phyloP scores from a whole-genome alignment of 495 filamentous ascomycete genomes.

The Staphylotrichum tortipilum region DNA sequence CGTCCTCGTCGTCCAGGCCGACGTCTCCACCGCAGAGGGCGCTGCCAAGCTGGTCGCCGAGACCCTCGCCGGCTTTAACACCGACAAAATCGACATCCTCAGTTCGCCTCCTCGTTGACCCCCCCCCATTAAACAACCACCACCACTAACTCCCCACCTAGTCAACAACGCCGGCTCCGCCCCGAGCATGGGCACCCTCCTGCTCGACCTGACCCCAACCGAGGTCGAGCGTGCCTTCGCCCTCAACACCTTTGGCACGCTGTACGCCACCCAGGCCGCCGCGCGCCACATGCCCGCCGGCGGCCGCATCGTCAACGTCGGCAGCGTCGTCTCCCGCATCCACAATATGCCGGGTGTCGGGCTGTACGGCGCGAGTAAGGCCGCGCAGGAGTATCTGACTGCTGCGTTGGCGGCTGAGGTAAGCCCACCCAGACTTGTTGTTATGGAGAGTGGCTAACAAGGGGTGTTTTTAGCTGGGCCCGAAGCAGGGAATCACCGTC shows the following conservation, averaged over 20 bases:
- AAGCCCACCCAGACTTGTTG: neutral
- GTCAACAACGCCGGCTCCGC: neutral
- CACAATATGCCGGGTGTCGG: neutral
- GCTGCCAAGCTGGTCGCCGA: neutral
- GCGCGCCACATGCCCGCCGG: neutral
- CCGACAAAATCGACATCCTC: slow-evolving; percentile 1
- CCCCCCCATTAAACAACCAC: too few relatives aligned
- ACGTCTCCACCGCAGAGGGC: neutral
- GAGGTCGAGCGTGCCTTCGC: neutral
- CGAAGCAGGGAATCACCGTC: neutral
- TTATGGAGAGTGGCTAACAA: too few relatives aligned
- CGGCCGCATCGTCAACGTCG: slow-evolving; percentile 1
- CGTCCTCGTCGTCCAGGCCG: neutral
- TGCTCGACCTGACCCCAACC: neutral
- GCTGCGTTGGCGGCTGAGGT: neutral
- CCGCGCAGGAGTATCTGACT: neutral
- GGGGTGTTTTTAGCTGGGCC: neutral
- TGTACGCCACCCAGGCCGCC: neutral
- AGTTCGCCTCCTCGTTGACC: neutral
- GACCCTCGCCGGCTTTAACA: neutral
- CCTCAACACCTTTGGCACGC: slow-evolving; percentile 1
- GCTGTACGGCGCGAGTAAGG: neutral
- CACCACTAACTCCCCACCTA: neutral
- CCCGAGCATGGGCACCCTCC: neutral
- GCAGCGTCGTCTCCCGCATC: neutral